phyloP scores from a whole-genome alignment of 768 basidiomycete genomes.

The Amanita polypyramis region DNA sequence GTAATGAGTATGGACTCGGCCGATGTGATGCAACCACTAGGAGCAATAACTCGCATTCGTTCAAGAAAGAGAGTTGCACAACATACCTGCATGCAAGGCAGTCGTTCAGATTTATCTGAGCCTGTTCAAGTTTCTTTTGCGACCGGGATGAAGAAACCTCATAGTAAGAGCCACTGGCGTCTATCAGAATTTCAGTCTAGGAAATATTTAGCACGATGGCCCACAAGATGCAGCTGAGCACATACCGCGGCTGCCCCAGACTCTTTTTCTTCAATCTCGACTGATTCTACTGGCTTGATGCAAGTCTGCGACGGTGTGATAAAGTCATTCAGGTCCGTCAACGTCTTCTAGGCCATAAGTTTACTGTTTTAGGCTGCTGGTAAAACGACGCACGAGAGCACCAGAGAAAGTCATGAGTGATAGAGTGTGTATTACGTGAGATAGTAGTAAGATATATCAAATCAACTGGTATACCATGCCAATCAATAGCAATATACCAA shows the following conservation, averaged over 20 bases:
- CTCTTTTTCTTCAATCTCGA: conserved; percentile 22
- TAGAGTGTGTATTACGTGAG: neutral
- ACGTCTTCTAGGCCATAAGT: conserved; percentile 10
- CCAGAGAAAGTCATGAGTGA: conserved; percentile 74
- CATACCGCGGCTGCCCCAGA: conserved; percentile 26
- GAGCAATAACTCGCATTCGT: neutral
- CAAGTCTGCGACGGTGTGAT: conserved; percentile 94
- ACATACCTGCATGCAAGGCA: conserved; percentile 94
- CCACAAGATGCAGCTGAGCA: conserved; percentile 8
- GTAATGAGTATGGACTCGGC: conserved; percentile 97
- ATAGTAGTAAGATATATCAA: neutral
- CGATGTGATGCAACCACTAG: conserved; percentile 96
- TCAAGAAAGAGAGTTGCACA: neutral
- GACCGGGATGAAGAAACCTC: conserved; percentile 42
- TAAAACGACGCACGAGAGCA: conserved; percentile 48
- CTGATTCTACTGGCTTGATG: conserved; percentile 80
- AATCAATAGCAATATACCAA: neutral
- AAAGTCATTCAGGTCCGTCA: conserved; percentile 95
- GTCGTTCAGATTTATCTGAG: conserved; percentile 94
- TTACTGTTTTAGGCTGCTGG: neutral
- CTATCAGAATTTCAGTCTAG: conserved; percentile 90
- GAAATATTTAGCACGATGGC: conserved; percentile 1
- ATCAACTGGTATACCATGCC: neutral
- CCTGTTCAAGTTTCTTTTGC: conserved; percentile 71
- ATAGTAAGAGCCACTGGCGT: conserved; percentile 78